phyloP scores from a whole-genome alignment of 352 stramenopile species.

The Pythium sp. region DNA sequence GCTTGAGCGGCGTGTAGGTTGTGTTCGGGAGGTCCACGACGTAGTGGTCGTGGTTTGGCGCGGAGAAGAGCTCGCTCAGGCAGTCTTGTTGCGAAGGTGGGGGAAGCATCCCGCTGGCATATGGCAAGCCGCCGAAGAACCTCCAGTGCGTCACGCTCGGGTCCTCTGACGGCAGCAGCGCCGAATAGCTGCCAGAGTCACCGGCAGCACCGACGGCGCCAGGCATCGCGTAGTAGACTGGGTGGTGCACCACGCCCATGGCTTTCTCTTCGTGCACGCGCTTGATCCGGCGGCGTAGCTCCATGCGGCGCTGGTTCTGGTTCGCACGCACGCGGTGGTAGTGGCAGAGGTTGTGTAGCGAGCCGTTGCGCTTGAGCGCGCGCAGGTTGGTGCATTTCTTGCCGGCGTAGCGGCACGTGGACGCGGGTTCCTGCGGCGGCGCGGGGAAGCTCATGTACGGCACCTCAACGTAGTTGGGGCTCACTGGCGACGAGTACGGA shows the following conservation, averaged over 20 bases:
- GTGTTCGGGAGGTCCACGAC: not conserved
- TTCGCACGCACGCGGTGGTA: constrained; percentile 14
- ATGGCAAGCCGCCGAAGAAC: not conserved
- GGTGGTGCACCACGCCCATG: not conserved
- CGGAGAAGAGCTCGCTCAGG: constrained; percentile 8
- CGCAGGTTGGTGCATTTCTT: constrained; percentile 13
- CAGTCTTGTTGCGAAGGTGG: not conserved
- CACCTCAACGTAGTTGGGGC: not conserved
- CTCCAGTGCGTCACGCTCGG: not conserved
- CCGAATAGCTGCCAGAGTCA: not conserved
- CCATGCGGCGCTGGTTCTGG: constrained; percentile 19
- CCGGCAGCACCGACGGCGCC: not conserved
- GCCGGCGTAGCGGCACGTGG: constrained; percentile 12
- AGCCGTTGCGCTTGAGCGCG: constrained; percentile 15
- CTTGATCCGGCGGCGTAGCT: constrained; percentile 13
- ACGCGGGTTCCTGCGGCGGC: not conserved
- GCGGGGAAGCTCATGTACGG: not conserved
- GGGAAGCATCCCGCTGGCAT: not conserved
- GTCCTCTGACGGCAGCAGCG: not conserved
- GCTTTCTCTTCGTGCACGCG: not conserved
- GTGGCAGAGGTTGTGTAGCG: constrained; percentile 18
- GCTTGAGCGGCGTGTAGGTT: not conserved
- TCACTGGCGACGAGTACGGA: not conserved
- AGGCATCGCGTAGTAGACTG: not conserved
- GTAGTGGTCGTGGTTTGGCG: not conserved